phyloP scores from a whole-genome alignment of 2,329 filamentous ascomycete species.

The Aureobasidium sp. region DNA sequence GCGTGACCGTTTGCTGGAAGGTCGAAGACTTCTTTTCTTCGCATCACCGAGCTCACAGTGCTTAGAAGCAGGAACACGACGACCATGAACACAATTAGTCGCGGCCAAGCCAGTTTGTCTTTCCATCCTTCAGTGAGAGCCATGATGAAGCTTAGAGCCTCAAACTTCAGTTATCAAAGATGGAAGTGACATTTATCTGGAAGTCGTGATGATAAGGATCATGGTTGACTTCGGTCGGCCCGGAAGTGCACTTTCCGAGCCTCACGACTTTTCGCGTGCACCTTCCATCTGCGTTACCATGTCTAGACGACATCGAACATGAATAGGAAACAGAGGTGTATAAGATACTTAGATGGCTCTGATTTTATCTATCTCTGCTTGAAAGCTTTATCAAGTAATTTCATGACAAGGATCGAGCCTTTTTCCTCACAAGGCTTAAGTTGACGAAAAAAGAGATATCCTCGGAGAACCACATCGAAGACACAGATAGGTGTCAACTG shows the following conservation, averaged over 20 bases:
- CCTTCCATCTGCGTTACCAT: neutral
- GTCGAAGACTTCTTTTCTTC: neutral
- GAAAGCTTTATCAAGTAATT: neutral
- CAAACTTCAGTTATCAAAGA: no score
- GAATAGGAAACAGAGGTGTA: neutral
- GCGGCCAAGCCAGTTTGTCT: slow-evolving; percentile 13
- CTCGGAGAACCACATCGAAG: no score
- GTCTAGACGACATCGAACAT: neutral
- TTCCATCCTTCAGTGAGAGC: slow-evolving; percentile 8
- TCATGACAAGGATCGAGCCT: neutral
- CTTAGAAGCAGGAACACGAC: slow-evolving; percentile 7
- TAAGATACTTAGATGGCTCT: no score
- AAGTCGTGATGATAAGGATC: neutral
- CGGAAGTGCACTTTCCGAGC: neutral
- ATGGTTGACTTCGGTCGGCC: neutral
- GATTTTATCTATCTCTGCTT: no score
- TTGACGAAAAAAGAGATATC: no score
- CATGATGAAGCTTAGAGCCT: neutral
- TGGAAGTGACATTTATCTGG: neutral
- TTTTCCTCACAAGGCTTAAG: neutral
- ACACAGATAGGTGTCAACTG: no score
- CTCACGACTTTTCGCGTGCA: neutral
- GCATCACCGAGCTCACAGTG: neutral
- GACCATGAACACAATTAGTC: slow-evolving; percentile 9
- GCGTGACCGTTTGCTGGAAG: neutral